Conservation (phyloP, 495 filamentous ascomycete genomes). For the Podospora anserina region DNA sequence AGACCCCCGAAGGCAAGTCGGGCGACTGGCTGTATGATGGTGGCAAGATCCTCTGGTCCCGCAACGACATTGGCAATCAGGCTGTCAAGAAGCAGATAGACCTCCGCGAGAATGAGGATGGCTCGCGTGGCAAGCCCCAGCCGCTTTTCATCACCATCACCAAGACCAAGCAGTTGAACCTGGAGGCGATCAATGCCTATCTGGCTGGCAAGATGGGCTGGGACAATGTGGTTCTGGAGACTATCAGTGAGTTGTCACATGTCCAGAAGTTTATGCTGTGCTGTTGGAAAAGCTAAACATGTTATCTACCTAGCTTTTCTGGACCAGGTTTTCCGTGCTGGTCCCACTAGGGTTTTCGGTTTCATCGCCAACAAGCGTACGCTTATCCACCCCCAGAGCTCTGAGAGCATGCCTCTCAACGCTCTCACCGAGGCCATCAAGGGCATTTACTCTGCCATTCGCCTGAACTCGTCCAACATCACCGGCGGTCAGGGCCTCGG, state of each 20-base stretch:
- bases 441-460: constrained; percentile 78
- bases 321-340: constrained; percentile 81
- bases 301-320: constrained; percentile 53
- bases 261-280: not conserved
- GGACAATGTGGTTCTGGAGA: constrained; percentile 65
- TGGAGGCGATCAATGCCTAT: constrained; percentile 62
- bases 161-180: constrained; percentile 57
- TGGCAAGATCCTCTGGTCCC: constrained; percentile 68
- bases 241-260: constrained; percentile 54
- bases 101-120: constrained; percentile 59
- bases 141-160: constrained; percentile 56
- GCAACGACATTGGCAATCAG: constrained; percentile 36
- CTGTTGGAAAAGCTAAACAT: not conserved
- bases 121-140: constrained; percentile 41
- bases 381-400: constrained; percentile 59
- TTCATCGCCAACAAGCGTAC: constrained; percentile 62
- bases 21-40: constrained; percentile 71
- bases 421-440: constrained; percentile 68
- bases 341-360: constrained; percentile 59
- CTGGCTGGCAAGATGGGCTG: constrained; percentile 56
- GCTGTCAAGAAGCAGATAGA: constrained; percentile 52
- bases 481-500: constrained; percentile 55
- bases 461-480: constrained; percentile 51
- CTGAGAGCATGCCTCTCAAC: constrained; percentile 17
- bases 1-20: constrained; percentile 27